phyloP scores from a whole-genome alignment of 23 red algal genomes.

The Gracilaria gracilis region DNA sequence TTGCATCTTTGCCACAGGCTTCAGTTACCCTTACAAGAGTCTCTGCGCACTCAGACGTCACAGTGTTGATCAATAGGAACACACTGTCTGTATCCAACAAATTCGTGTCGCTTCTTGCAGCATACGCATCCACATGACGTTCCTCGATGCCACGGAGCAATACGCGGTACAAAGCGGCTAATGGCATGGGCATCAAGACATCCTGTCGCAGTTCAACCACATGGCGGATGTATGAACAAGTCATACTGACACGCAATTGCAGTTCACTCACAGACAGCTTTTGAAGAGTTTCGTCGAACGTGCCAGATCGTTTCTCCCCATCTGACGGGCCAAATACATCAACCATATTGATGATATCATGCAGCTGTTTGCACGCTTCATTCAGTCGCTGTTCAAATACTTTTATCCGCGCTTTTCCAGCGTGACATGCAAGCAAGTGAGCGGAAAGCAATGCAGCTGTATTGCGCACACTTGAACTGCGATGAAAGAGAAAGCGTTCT shows the following conservation, averaged over 20 bases:
- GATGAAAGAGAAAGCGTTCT: conserved; percentile 9
- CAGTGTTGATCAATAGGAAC: not conserved
- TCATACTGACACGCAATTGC: not conserved
- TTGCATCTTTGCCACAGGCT: conserved; percentile 31
- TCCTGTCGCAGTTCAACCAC: not conserved
- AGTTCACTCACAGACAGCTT: not conserved
- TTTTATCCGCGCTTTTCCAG: not conserved
- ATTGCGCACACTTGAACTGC: not conserved
- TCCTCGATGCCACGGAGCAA: conserved; percentile 14
- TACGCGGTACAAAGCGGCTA: conserved; percentile 1
- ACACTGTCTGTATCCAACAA: conserved; percentile 8
- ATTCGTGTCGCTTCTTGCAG: not conserved
- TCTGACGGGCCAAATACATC: not conserved
- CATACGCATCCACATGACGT: conserved; percentile 9
- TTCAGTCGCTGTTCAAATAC: not conserved
- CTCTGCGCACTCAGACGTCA: not conserved
- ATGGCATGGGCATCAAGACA: not conserved
- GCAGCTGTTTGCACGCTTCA: not conserved
- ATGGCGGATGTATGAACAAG: not conserved
- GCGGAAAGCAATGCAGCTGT: not conserved
- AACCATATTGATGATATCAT: not conserved
- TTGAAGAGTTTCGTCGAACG: not conserved
- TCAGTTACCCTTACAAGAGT: not conserved
- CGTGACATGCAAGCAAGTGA: conserved; percentile 3
- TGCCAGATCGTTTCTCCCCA: not conserved